A percentile compares a stretch with the other conserved stretches of the same genome.
These are phyloP conservation scores for Aspergillus baeticus DNA, from an alignment of 495 filamentous ascomycete genomes.

Conservation along the genomic window DNA sequence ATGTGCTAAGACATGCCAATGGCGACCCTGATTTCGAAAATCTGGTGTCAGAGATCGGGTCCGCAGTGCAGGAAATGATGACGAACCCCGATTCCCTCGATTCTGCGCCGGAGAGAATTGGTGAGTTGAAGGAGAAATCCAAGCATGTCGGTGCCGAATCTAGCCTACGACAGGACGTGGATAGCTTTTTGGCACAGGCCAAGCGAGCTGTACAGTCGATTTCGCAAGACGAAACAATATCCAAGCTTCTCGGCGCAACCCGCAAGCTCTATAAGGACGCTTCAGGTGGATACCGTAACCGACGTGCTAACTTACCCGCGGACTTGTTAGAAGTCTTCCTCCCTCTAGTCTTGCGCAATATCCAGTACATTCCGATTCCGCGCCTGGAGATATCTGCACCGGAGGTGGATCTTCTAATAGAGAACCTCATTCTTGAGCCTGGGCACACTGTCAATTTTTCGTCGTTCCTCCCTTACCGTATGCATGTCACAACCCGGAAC, in stretches of 20 bases:
- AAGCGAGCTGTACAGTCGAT: conserved; percentile 67
- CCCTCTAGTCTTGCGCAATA: conserved; percentile 68
- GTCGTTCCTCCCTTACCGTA: conserved; percentile 84
- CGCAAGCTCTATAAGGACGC: conserved; percentile 64
- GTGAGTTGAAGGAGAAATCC: conserved; percentile 67
- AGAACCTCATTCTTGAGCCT: conserved; percentile 88
- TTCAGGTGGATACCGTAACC: conserved; percentile 54
- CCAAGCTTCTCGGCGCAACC: conserved; percentile 62
- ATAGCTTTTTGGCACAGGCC: conserved; percentile 66
- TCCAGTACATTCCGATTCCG: conserved; percentile 87
- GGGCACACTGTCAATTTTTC: conserved; percentile 79
- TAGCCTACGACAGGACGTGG: conserved; percentile 67
- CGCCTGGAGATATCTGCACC: conserved; percentile 82
- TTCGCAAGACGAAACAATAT: conserved; percentile 65
- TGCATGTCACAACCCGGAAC: conserved; percentile 79
- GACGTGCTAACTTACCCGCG: conserved; percentile 66
- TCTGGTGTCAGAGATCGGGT: conserved; percentile 67
- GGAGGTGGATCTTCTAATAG: conserved; percentile 78
- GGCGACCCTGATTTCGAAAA: conserved; percentile 82
- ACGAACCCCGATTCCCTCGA: conserved; percentile 84
- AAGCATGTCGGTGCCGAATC: conserved; percentile 62
- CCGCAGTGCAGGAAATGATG: conserved; percentile 75
- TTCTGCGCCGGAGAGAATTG: conserved; percentile 65
- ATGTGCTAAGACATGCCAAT: conserved; percentile 70
- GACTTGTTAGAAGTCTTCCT: conserved; percentile 78